A percentile compares a stretch with the other conserved stretches of the same genome.
Conservation (phyloP, 805 yeast species). For the Kluyveromyces nonfermentans region DNA sequence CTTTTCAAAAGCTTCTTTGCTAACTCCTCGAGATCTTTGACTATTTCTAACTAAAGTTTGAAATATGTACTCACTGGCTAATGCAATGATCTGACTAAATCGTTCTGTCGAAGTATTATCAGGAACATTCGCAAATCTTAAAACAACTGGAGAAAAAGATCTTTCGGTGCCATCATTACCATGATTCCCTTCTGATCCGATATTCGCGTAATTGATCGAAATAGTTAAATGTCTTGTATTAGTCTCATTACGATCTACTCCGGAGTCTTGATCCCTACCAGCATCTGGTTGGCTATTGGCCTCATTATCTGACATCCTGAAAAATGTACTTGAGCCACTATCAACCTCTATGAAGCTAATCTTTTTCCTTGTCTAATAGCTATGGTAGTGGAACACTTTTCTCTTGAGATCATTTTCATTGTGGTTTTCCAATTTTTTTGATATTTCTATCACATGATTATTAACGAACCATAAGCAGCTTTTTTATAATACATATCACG, state of each 20-base stretch:
- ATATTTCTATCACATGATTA: too few species aligned
- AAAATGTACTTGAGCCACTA: background rate
- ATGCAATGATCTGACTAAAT: conserved; percentile 48
- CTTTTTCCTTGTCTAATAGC: background rate
- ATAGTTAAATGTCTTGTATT: conserved; percentile 23
- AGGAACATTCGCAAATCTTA: conserved; percentile 61
- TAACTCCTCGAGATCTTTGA: conserved; percentile 42
- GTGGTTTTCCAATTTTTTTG: background rate
- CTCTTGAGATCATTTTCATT: background rate
- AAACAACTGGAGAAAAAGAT: conserved; percentile 6
- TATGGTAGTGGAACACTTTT: background rate
- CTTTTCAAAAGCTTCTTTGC: conserved; percentile 42
- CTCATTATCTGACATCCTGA: background rate
- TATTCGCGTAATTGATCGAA: conserved; percentile 24
- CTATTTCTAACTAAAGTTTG: conserved; percentile 47
- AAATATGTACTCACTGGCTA: conserved; percentile 65
- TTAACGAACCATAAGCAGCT: background rate
- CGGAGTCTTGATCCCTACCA: background rate
- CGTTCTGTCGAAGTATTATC: conserved; percentile 49
- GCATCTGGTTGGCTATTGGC: background rate
- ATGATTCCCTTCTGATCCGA: conserved; percentile 4
- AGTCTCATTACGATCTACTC: background rate
- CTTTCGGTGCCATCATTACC: background rate
- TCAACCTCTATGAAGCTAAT: background rate
- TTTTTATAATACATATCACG: background rate